Percentiles rank a stretch among this genome's conserved stretches.
phyloP scores from a whole-genome alignment of 441 rosid species.

The Euphorbia corollata region DNA sequence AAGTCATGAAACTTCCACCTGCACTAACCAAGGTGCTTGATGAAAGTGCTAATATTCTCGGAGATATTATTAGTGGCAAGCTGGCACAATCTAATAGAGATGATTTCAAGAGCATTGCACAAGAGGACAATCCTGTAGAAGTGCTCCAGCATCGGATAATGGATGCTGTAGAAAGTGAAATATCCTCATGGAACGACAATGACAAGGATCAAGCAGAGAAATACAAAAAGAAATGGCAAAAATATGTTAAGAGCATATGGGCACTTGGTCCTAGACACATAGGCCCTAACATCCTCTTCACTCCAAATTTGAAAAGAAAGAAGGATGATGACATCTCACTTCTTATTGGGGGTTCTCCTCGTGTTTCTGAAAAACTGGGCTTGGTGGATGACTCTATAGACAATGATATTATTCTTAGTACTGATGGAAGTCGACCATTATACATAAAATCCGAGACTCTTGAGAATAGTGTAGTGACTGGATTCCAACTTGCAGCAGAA shows the following conservation, averaged over 20 bases:
- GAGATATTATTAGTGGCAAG: constrained; percentile 59
- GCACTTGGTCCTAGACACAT: constrained; percentile 89
- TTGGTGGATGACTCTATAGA: constrained; percentile 36
- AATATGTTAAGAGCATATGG: constrained; percentile 70
- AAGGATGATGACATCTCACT: constrained; percentile 36
- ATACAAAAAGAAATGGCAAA: constrained; percentile 61
- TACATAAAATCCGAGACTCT: constrained; percentile 52
- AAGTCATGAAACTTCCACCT: constrained; percentile 71
- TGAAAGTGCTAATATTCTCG: constrained; percentile 65
- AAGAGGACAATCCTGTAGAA: constrained; percentile 50
- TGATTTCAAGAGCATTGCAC: constrained; percentile 31
- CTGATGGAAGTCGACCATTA: constrained; percentile 34
- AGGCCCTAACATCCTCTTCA: constrained; percentile 85
- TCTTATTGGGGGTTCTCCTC: constrained; percentile 55
- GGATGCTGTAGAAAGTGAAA: constrained; percentile 55
- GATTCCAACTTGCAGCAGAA: constrained; percentile 80
- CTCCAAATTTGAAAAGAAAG: constrained; percentile 47
- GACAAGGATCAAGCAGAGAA: constrained; percentile 57
- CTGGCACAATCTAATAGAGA: constrained; percentile 38
- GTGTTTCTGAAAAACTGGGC: constrained; percentile 66
- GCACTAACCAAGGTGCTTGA: constrained; percentile 71
- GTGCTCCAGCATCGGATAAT: constrained; percentile 38
- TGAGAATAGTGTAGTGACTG: constrained; percentile 68
- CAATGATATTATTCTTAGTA: constrained; percentile 19
- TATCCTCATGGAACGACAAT: constrained; percentile 37